Evolutionary conservation across 352 stramenopile species (phyloP), one percentile per base, ranked within the genome.

Genomic region (Phytophthora pini): DNA sequence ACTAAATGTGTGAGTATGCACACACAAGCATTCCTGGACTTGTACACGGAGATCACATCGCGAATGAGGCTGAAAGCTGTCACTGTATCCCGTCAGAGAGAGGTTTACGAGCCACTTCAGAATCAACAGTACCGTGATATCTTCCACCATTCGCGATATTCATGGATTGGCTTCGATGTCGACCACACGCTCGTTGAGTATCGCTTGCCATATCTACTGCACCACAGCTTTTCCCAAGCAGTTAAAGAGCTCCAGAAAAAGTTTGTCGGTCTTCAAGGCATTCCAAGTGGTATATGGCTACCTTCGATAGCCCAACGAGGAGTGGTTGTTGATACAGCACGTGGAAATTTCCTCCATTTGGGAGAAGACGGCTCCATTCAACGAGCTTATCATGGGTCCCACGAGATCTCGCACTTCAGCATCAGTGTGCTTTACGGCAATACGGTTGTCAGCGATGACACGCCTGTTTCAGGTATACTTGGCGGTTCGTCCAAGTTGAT

Each of bases 131-230:
- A 77, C 13, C 47, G 76, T 2, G 69, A 72, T 55, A 61, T 81
- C 24, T 81, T 80, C 41, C 65, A 70, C 6, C 60, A 80, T 46
- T 41, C 60, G 26, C 51, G 64, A 7, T 87, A 87, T 65, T 72
- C 61, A n/a, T 87, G 78, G 78, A 76, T 87, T 50, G 78, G 78
- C 12, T 87, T 87, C 43, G 72, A 87, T 36, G 75, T 87, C 1
- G 78, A 87, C 59, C 78, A 87, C 58, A 84, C 75, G 3, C 65
- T 84, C 1, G 75, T 78, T 17, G 75, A 87, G 57, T 84, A 81
- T 65, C 72, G 74, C 15, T 34, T 84, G 12, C 75, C 77, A 8
- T 71, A 73, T 41, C 40, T 84, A 38, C 70, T 87, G 34, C 73
- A 76, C 49, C 58, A 53, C 8, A 82, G 72, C 31, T 87, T 87